phyloP scores from a whole-genome alignment of 306 rosid species.

The Acacia confusa region DNA sequence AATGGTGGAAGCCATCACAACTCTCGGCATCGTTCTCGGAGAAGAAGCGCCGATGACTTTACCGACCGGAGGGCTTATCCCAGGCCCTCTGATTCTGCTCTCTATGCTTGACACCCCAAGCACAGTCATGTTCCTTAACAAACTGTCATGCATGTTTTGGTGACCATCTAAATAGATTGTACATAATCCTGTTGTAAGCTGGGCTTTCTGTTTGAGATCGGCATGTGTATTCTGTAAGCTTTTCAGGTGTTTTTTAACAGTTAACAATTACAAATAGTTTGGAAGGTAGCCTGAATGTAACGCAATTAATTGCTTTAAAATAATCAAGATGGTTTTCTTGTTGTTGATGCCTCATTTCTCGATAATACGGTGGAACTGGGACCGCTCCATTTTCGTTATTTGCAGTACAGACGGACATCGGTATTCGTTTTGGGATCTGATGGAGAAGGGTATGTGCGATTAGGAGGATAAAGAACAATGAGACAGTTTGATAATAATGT shows the following conservation, averaged over 20 bases:
- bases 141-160: slow-evolving; percentile 26
- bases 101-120: slow-evolving; percentile 42
- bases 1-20: slow-evolving; percentile 31
- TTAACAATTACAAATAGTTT: slow-evolving; percentile 31
- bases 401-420: background rate
- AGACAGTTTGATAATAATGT: background rate
- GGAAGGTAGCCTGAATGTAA: slow-evolving; percentile 9
- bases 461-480: background rate
- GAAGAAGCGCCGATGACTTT: slow-evolving; percentile 58
- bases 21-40: slow-evolving; percentile 40
- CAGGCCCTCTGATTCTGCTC: slow-evolving; percentile 70
- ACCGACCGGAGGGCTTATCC: slow-evolving; percentile 47
- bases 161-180: slow-evolving; percentile 35
- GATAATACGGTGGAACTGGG: background rate
- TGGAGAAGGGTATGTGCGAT: background rate
- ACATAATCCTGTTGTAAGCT: slow-evolving; percentile 40
- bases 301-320: background rate
- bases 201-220: slow-evolving; percentile 19
- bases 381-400: background rate
- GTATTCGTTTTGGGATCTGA: background rate
- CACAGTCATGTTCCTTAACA: slow-evolving; percentile 6
- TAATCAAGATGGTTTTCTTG: background rate
- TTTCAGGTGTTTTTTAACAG: slow-evolving; percentile 28
- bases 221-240: slow-evolving; percentile 14
- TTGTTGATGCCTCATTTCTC: background rate